Evolutionary conservation across 345 rosid species (phyloP), one percentile per base, ranked within the genome.

Genomic region (Angophora floribunda): DNA sequence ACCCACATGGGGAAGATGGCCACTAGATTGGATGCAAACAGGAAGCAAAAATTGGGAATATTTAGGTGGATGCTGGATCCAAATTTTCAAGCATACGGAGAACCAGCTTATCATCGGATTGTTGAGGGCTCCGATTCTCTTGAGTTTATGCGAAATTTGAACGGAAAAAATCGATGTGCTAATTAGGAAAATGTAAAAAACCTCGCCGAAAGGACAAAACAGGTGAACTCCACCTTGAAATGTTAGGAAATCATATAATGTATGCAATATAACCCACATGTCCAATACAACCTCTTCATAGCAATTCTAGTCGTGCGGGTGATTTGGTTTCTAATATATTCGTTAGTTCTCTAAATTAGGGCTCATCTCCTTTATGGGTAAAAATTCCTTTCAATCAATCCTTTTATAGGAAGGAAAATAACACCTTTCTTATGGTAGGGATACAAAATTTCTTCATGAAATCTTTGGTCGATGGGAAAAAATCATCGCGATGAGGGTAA

Each of bases 161-260:
- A 30, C 3, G 0, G 12, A 61, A 6, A 26, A 61, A 2, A 28
- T 28, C 7, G 4, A 28, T 28, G 32, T 12, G 61, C 61, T 57
- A 9, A 22, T 61, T 26, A 0, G 13, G 7, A 28, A 61, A 61
- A 55, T 26, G 0, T 22, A 28, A 28, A 61, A 28, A 1, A 3
- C 70, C 1, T 61, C 0, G 1, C 70, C 0, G 7, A 61, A 14
- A 65, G 17, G 19, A n/a, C 1, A 7, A 36, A 36, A 30, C 21
- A 7, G 0, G 41, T 12, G 30, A n/a, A 12, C 16, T 28, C 15
- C 67, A 3, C 28, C 30, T 28, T 0, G 4, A 61, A 61, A 30
- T 65, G 21, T 65, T 4, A 15, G 41, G 41, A 65, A 65, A 65
- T 65, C 78, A 30, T 65, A 7, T 2, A 9, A 2, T 28, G 19